Base-by-base conservation (phyloP, 805 yeast genomes). In the Candida taoyuanica region DNA sequence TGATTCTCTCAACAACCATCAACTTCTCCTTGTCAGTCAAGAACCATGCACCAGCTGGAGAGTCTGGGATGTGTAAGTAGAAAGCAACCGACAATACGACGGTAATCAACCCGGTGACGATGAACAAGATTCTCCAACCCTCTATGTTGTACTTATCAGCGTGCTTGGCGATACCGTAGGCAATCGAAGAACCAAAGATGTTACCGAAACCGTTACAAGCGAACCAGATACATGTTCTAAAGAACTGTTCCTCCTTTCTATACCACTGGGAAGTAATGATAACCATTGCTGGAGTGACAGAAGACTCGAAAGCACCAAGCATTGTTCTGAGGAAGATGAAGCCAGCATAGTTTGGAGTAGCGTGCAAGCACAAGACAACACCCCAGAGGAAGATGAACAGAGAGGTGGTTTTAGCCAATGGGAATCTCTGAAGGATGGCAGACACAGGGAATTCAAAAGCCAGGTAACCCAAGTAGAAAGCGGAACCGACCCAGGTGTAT, bases 61-160 rank as follows among this genome's bases (percentile, higher is more conserved):
- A 55, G 47, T 74, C 78, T 12, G 85, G 85, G 34, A 81, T 51
- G 53, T 72, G 73, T 35, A 74, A 44, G 31, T 58, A 55, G 42
- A 76, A 63, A 9, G 69, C 36, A 14, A 71, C 33, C 5, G 82
- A 83, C 16, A 75, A 49, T 9, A 69, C 52, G 5, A 78, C 56
- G 1, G 87, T 79, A 40, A 78, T 66, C 7, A 67, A 53, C 14
- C 93, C 94, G 25, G 75, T 69, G 19, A 79, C 63, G 32, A 83
- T 58, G 52, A 71, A 83, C 4, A 79, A 53, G 9, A 75, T 52
- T 53, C 72, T 76, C 89, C 89, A 84, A 2, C 79, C 67, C 4
- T 56, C 65, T 5, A 77, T 58, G 21, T 64, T 37, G 52, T 64
- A 73, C 3, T 49, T 36, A 14, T 57, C 61, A 9, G 51, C 58